Percentiles rank a stretch among this genome's conserved stretches.
phyloP scores from a whole-genome alignment of 805 yeast species.

The Hanseniaspora thailandica region DNA sequence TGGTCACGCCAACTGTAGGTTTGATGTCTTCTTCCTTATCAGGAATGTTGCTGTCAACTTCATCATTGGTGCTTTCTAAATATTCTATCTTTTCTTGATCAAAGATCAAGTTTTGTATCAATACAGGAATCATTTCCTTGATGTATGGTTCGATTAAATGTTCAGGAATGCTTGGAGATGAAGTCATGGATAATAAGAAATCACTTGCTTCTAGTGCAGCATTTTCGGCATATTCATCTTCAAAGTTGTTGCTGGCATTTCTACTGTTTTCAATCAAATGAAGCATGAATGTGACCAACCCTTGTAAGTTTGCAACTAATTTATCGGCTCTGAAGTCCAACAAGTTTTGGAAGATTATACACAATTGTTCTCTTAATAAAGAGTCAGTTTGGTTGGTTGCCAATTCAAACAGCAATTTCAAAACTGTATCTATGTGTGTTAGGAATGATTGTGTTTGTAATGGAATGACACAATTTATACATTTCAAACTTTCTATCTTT shows the following conservation, averaged over 20 bases:
- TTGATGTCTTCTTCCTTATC: conserved; percentile 81
- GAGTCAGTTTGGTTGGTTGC: conserved; percentile 46
- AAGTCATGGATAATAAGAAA: conserved; percentile 65
- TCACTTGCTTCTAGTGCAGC: conserved; percentile 91
- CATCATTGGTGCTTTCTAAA: conserved; percentile 41
- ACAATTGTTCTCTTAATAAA: conserved; percentile 58
- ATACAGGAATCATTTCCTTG: conserved; percentile 56
- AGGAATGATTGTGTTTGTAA: conserved; percentile 55
- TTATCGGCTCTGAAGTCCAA: conserved; percentile 72
- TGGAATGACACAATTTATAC: conserved; percentile 66
- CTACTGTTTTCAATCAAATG: conserved; percentile 47
- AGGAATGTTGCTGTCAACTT: conserved; percentile 63
- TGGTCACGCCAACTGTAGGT: conserved; percentile 46
- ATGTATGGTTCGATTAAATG: conserved; percentile 46
- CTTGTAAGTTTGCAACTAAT: conserved; percentile 64
- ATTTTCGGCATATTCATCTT: conserved; percentile 40
- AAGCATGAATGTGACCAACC: conserved; percentile 73
- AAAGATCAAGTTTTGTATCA: conserved; percentile 75
- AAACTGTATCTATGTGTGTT: conserved; percentile 52
- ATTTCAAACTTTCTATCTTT: conserved; percentile 51
- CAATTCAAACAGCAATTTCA: conserved; percentile 52
- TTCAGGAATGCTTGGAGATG: conserved; percentile 45
- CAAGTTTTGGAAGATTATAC: conserved; percentile 60
- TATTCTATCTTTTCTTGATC: conserved; percentile 66
- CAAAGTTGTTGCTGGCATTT: background rate